Percentiles rank a stretch among this genome's conserved stretches.
Conservation (phyloP, 805 yeast species). For the Starmerella cellae region DNA sequence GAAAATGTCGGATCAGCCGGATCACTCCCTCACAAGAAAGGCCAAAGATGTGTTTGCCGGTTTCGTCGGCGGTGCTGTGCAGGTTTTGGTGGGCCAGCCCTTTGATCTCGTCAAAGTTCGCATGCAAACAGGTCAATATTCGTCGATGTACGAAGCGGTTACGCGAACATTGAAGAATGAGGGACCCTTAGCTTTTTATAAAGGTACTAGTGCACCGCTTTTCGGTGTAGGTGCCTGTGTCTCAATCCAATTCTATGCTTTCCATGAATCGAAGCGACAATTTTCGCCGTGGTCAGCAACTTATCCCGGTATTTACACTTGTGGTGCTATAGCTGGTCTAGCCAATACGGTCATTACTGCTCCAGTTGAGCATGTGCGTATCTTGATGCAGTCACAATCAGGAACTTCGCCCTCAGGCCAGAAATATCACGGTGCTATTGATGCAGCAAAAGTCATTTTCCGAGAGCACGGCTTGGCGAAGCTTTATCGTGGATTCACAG, state of each 20-base stretch:
- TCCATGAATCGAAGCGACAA: conserved; percentile 55
- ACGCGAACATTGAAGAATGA: conserved; percentile 43
- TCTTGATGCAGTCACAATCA: conserved; percentile 45
- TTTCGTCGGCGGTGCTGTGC: conserved; percentile 43
- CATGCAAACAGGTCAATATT: conserved; percentile 54
- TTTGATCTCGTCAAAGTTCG: conserved; percentile 60
- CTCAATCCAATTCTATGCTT: conserved; percentile 56
- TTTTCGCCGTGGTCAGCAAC: conserved; percentile 27
- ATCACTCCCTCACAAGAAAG: conserved; percentile 30
- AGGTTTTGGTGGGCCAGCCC: conserved; percentile 49
- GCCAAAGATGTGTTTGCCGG: conserved; percentile 43
- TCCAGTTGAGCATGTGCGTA: conserved; percentile 56
- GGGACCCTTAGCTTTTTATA: conserved; percentile 49
- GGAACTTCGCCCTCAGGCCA: conserved; percentile 27
- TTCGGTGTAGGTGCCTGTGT: conserved; percentile 60
- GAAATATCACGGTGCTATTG: conserved; percentile 32
- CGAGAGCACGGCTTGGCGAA: conserved; percentile 35
- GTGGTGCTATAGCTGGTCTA: conserved; percentile 55
- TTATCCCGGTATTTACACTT: conserved; percentile 43
- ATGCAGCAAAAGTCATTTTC: conserved; percentile 35
- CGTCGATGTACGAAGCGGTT: conserved; percentile 39
- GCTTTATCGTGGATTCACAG: conserved; percentile 40
- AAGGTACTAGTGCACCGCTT: conserved; percentile 59
- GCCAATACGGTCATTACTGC: conserved; percentile 52
- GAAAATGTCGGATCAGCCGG: conserved; percentile 1